Evolutionary conservation across 352 stramenopile species (phyloP).

Genomic region (Phytophthora fragariaefolia): DNA sequence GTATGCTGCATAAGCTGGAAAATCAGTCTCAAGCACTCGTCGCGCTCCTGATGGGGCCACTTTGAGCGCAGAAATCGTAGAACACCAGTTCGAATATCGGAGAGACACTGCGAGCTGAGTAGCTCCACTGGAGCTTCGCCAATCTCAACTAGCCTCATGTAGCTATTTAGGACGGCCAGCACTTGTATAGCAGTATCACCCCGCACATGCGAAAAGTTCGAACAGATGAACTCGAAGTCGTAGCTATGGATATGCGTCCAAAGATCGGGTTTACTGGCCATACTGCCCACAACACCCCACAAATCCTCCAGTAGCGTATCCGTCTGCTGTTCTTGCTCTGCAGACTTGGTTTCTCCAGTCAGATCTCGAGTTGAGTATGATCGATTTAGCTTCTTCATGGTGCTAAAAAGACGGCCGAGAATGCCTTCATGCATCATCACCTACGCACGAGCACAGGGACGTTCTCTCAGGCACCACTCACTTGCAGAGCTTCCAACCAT

Average conservation of each 20-base stretch:
- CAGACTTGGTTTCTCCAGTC: constrained; percentile 25
- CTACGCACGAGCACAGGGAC: constrained; percentile 40
- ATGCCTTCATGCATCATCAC: constrained; percentile 52
- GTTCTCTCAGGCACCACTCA: constrained; percentile 26
- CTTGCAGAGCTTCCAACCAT: constrained; percentile 28
- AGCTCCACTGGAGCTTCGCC: constrained; percentile 49
- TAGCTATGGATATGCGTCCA: constrained; percentile 58
- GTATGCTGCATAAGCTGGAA: constrained; percentile 68
- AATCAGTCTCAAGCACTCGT: constrained; percentile 66
- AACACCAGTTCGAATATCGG: constrained; percentile 61
- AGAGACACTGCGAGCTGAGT: constrained; percentile 61
- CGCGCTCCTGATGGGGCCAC: constrained; percentile 74
- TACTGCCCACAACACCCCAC: constrained; percentile 54
- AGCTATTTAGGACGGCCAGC: constrained; percentile 63
- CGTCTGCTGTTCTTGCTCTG: constrained; percentile 24
- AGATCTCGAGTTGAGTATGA: constrained; percentile 30
- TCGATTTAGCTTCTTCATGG: constrained; percentile 52
- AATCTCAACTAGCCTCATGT: constrained; percentile 59
- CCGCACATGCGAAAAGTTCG: constrained; percentile 50
- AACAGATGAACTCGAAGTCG: constrained; percentile 76
- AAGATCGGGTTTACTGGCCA: constrained; percentile 45
- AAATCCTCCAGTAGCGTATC: constrained; percentile 39
- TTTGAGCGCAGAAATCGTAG: constrained; percentile 73
- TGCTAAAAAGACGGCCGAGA: constrained; percentile 52
- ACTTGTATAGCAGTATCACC: constrained; percentile 47